phyloP scores from a whole-genome alignment of 495 filamentous ascomycete species.

The Tirmania nivea region DNA sequence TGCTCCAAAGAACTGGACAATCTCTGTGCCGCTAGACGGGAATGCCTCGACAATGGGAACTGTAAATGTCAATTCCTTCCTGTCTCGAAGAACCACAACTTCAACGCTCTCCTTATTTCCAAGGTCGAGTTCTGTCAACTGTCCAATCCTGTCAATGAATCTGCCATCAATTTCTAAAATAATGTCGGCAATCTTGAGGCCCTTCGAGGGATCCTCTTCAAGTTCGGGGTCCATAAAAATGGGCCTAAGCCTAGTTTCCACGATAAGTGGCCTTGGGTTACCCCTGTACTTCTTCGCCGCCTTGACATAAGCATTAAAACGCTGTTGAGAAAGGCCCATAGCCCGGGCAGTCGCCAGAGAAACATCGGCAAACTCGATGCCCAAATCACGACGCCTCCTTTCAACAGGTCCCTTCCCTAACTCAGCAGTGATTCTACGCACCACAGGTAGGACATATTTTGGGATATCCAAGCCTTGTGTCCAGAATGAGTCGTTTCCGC shows the following conservation, averaged over 20 bases:
- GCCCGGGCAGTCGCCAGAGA: slow-evolving; percentile 19
- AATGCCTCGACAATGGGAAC: slow-evolving; percentile 14
- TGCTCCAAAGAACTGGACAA: slow-evolving; percentile 20
- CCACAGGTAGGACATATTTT: slow-evolving; percentile 17
- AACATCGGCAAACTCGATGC: slow-evolving; percentile 20
- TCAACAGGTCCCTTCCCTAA: slow-evolving; percentile 9
- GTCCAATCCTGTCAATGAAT: slow-evolving; percentile 16
- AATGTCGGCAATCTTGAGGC: slow-evolving; percentile 16
- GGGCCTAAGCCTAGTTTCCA: slow-evolving; percentile 18
- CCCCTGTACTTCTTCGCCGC: slow-evolving; percentile 19
- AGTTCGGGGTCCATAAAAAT: slow-evolving; percentile 1
- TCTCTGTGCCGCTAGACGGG: slow-evolving; percentile 10
- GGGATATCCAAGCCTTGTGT: slow-evolving; percentile 17
- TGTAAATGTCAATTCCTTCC: slow-evolving; percentile 15
- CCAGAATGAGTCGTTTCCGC: slow-evolving; percentile 19
- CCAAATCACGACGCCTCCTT: slow-evolving; percentile 12
- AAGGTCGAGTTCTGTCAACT: slow-evolving; percentile 15
- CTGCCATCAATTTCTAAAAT: slow-evolving; percentile 18
- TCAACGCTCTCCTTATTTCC: slow-evolving; percentile 16
- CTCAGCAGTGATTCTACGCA: slow-evolving; percentile 9
- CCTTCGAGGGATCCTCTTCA: slow-evolving; percentile 9
- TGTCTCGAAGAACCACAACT: slow-evolving; percentile 18
- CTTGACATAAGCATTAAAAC: slow-evolving; percentile 19
- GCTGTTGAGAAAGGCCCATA: slow-evolving; percentile 15
- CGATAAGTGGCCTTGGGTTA: slow-evolving; percentile 15